Evolutionary conservation across 192 early-diverging fungal genomes (phyloP), one percentile per base, ranked within the genome.

Genomic region (Entomortierella beljakovae): DNA sequence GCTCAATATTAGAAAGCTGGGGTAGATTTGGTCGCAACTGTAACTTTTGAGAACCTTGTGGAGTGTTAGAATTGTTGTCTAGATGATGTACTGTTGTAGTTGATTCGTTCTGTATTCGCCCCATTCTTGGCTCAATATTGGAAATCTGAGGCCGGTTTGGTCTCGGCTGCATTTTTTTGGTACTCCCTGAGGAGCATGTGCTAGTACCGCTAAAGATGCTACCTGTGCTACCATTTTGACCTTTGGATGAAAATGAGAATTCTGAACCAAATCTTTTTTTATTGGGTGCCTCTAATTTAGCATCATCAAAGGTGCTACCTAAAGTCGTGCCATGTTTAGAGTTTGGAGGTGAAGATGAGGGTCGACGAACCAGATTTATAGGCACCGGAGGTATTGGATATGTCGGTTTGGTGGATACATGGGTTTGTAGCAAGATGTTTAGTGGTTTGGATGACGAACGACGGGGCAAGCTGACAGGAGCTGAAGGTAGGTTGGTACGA

Each of bases 231-330:
- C 53, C 13, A 43, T 66, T 66, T 22, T 53, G 51, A 32, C 38
- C 56, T 46, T n/a, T 38, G 64, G 32, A 56, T 28, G 55, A 53
- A 33, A 56, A 56, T 3, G 37, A 35, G 28, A 66, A 66, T 6
- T 28, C 64, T 5, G 46, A 8, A 16, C 56, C 64, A 29, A 56
- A 66, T 20, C 64, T 15, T 53, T 40, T 55, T 31, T 56, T 54
- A 40, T 32, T 56, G 16, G 53, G 52, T 8, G 16, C 16, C 38
- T 43, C 37, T 25, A 56, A n/a, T 32, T 61, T 42, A 11, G 49
- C 6, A 18, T 61, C 23, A 31, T 25, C 40, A 31, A n/a, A n/a
- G n/a, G n/a, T n/a, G n/a, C n/a, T n/a, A n/a, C n/a, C n/a, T n/a
- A n/a, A n/a, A 8, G 25, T 7, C 20, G n/a, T 23, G 20, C 6